Base-by-base conservation (phyloP, 305 asterid genomes). In the Plantago lanceolata region DNA sequence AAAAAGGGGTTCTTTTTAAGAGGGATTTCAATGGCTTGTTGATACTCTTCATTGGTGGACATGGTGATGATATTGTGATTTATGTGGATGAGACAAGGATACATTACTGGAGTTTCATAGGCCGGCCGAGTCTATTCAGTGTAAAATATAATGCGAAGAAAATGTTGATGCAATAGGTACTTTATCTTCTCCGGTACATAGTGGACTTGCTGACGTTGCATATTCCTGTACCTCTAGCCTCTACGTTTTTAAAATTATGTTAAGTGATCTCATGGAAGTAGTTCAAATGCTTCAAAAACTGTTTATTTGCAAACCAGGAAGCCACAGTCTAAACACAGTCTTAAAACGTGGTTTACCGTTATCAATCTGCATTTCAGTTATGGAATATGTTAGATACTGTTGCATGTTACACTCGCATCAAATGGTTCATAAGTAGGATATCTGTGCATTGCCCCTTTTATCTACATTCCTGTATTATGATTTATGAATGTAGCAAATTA, bases 81-180 rank as follows among this genome's bases (percentile, higher is more conserved):
- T 92, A 79, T 66, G 93, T 94, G 2, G 96, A 92, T 67, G 96
- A 89, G 76, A 80, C 75, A 79, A 69, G 73, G 96, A 92, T 66
- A 83, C 96, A 6, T 62, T 92, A 40, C 70, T 92, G 84, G 96
- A 86, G 75, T 92, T 85, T 63, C 96, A 92, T 74, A 78, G 72
- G 70, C 77, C 81, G 67, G 70, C 77, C 81, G 67, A 64, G 72
- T 49, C 73, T 84, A 52, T 76, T 80, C 70, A 87, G 74, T 76
- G 98, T 93, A 0, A 92, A 92, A n/a, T n/a, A n/a, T n/a, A n/a
- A 73, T 93, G 96, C 15, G 96, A 96, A 26, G 96, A 96, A 68
- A 92, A 92, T 78, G 98, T 85, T 57, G 93, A 80, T 82, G 78
- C 96, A 11, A 89, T 89, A 96, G 96, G 98, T 48, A 83, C 80